These are phyloP conservation scores for Tuber brumale DNA, from an alignment of 495 filamentous ascomycete species.

Conservation along the genomic window DNA sequence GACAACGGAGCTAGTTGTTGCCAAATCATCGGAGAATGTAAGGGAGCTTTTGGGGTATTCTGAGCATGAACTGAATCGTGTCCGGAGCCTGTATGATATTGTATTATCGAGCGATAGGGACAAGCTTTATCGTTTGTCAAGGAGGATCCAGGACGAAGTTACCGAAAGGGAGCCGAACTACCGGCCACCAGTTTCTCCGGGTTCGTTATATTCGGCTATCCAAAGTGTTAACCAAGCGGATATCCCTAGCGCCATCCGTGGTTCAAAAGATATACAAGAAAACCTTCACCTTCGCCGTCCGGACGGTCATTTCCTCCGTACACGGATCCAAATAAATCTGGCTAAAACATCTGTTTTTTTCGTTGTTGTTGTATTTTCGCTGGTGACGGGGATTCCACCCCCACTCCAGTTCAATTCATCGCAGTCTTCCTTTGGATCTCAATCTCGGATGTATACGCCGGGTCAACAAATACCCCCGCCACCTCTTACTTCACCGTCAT, in stretches of 20 bases:
- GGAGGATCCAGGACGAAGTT: conserved; percentile 48
- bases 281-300: conserved; percentile 39
- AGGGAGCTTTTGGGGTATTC: conserved; percentile 47
- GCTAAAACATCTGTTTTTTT: conserved; percentile 41
- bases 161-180: conserved; percentile 50
- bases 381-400: conserved; percentile 38
- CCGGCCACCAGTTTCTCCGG: conserved; percentile 49
- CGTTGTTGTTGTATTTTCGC: conserved; percentile 40
- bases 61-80: conserved; percentile 43
- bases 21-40: conserved; percentile 51
- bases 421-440: conserved; percentile 20
- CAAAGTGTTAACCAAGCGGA: conserved; percentile 32
- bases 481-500: conserved; percentile 34
- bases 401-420: conserved; percentile 37
- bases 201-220: conserved; percentile 31
- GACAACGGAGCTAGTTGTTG: conserved; percentile 52
- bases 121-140: conserved; percentile 47
- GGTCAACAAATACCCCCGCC: conserved; percentile 21
- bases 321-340: conserved; percentile 40
- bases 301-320: conserved; percentile 39
- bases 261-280: conserved; percentile 35
- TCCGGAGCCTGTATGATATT: conserved; percentile 49
- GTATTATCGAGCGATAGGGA: conserved; percentile 49
- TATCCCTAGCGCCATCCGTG: conserved; percentile 30
- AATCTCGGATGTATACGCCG: conserved; percentile 30